phyloP scores from a whole-genome alignment of 768 basidiomycete species.

The Suillus americanus region DNA sequence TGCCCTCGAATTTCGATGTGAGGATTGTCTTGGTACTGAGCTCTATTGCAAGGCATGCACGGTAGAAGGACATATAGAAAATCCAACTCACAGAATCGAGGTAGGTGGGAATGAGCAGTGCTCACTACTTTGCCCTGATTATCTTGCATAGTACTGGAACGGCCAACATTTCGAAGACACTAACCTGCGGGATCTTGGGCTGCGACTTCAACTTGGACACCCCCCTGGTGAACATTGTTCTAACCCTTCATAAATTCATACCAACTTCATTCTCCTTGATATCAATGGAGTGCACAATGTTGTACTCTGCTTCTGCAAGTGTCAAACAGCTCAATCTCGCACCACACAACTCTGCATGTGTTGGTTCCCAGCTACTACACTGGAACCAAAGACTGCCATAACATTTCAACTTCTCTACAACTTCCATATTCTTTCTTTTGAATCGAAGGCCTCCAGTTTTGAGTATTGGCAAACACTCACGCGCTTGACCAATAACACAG shows the following conservation, averaged over 20 bases:
- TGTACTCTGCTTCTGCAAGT: no score
- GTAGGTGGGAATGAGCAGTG: not conserved
- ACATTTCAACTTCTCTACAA: slow-evolving; percentile 30
- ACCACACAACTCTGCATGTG: not conserved
- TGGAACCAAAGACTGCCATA: slow-evolving; percentile 27
- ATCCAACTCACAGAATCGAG: slow-evolving; percentile 17
- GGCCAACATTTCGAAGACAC: no score
- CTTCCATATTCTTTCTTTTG: slow-evolving; percentile 33
- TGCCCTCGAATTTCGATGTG: slow-evolving; percentile 6
- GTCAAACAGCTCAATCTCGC: no score
- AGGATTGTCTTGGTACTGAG: slow-evolving; percentile 13
- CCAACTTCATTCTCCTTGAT: no score
- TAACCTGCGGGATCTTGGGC: no score
- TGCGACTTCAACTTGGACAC: no score
- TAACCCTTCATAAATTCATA: no score
- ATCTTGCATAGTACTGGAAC: no score
- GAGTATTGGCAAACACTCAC: slow-evolving; percentile 32
- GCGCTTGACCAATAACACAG: slow-evolving; percentile 32
- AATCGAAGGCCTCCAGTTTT: slow-evolving; percentile 31
- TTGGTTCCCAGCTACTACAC: slow-evolving; percentile 32
- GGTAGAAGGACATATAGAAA: slow-evolving; percentile 7
- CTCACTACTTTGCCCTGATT: no score
- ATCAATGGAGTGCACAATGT: no score
- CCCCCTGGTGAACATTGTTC: no score
- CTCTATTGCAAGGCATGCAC: slow-evolving; percentile 9